A percentile compares a stretch with the other conserved stretches of the same genome.
Evolutionary conservation across 2,329 filamentous ascomycete species (phyloP).

Genomic region (Lecanosticta acicola): DNA sequence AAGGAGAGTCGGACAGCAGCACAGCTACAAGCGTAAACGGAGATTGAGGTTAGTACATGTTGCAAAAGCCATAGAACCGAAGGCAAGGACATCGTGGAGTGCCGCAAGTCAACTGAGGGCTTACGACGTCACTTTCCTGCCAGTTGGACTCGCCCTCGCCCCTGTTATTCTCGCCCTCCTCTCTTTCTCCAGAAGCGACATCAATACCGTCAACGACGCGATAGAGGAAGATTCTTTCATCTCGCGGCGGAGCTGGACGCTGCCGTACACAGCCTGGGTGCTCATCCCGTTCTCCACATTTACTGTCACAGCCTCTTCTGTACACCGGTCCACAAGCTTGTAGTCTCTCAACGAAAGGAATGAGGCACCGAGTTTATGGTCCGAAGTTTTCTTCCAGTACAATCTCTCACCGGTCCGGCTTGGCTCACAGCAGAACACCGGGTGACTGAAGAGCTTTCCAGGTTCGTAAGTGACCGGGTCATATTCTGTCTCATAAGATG

Average conservation of each 20-base stretch:
- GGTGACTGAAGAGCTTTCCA: constrained; percentile 10
- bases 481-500: constrained; percentile 12
- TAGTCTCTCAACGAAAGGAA: constrained; percentile 11
- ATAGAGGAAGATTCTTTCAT: constrained; percentile 11
- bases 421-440: constrained; percentile 12
- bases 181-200: constrained; percentile 7
- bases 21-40: too few species aligned
- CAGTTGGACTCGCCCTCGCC: too few species aligned
- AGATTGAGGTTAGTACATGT: too few species aligned
- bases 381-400: constrained; percentile 14
- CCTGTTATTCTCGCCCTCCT: too few species aligned
- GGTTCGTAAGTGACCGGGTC: constrained; percentile 11
- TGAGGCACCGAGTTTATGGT: constrained; percentile 14
- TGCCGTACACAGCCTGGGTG: constrained; percentile 10
- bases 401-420: constrained; percentile 1
- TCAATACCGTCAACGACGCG: constrained; percentile 14
- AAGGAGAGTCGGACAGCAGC: too few species aligned
- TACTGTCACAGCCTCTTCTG: constrained; percentile 15
- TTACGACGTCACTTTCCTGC: too few species aligned
- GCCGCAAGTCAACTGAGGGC: too few species aligned
- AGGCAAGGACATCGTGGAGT: too few species aligned
- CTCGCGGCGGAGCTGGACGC: constrained; percentile 4
- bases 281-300: constrained; percentile 13
- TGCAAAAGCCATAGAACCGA: too few species aligned
- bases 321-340: constrained; percentile 15